Evolutionary conservation across 352 stramenopile species (phyloP).

Genomic region (Plasmopara muralis): DNA sequence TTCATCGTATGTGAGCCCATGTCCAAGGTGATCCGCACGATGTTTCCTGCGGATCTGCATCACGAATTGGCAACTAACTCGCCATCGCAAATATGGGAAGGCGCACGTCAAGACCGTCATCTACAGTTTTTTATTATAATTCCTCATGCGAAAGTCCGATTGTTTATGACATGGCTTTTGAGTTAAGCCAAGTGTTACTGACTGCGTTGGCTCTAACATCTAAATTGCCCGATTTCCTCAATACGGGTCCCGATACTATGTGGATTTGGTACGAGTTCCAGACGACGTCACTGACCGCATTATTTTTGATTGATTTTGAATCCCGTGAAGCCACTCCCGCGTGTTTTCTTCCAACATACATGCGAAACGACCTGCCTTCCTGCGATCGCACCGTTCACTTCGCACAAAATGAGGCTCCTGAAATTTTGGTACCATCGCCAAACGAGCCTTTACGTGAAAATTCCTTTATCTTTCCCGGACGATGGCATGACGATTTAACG

Average conservation of each 20-base stretch:
- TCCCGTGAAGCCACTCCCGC: neutral
- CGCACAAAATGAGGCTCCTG: neutral
- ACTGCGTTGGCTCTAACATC: too few relatives aligned
- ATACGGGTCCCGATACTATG: neutral
- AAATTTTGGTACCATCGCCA: neutral
- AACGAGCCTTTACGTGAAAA: neutral
- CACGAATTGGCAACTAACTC: too few relatives aligned
- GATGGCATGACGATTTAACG: neutral
- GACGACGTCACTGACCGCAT: neutral
- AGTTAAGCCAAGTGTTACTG: too few relatives aligned
- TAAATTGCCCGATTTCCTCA: too few relatives aligned
- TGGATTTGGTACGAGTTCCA: neutral
- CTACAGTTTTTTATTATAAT: too few relatives aligned
- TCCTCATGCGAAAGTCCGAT: too few relatives aligned
- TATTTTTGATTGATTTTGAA: neutral
- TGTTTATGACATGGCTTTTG: too few relatives aligned
- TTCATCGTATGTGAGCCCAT: neutral
- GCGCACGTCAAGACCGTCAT: too few relatives aligned
- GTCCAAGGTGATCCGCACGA: neutral
- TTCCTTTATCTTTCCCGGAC: neutral
- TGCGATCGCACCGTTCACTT: conserved; percentile 1
- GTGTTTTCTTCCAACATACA: neutral
- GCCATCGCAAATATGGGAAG: too few relatives aligned
- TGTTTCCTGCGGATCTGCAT: neutral
- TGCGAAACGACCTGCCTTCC: neutral